A percentile compares a stretch with the other conserved stretches of the same genome.
Evolutionary conservation across 805 yeast species (phyloP).

Genomic region (Nematodospora valgi): DNA sequence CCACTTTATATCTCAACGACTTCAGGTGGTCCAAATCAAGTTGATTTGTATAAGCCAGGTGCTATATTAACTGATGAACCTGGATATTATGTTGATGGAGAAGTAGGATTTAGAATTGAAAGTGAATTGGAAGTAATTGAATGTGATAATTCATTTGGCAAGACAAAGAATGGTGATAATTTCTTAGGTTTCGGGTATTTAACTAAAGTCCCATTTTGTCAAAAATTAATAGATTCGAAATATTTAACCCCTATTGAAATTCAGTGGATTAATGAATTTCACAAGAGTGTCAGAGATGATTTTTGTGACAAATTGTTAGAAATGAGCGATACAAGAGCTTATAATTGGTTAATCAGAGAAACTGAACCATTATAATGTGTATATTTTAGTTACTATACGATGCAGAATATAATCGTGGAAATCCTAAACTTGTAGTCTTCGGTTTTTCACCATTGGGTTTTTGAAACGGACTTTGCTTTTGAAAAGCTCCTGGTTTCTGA

Average conservation of each 20-base stretch:
- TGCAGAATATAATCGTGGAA: slow-evolving; percentile 23
- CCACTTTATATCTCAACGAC: slow-evolving; percentile 78
- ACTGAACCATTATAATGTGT: slow-evolving; percentile 35
- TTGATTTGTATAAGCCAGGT: slow-evolving; percentile 47
- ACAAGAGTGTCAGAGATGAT: slow-evolving; percentile 28
- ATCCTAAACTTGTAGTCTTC: slow-evolving; percentile 18
- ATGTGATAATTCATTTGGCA: slow-evolving; percentile 32
- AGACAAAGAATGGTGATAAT: slow-evolving; percentile 26
- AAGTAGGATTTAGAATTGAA: slow-evolving; percentile 87
- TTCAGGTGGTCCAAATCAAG: slow-evolving; percentile 45
- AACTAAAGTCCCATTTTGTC: slow-evolving; percentile 41
- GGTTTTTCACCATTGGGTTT: slow-evolving; percentile 21
- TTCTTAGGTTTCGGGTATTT: slow-evolving; percentile 38
- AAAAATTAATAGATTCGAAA: slow-evolving; percentile 30
- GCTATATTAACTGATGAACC: slow-evolving; percentile 89
- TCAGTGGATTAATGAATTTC: slow-evolving; percentile 39
- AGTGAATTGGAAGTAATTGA: slow-evolving; percentile 67
- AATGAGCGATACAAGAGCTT: slow-evolving; percentile 54
- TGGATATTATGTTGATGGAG: slow-evolving; percentile 88
- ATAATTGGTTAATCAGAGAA: slow-evolving; percentile 70
- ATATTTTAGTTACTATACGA: slow-evolving; percentile 6
- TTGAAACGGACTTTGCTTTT: too few relatives aligned
- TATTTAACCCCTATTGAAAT: slow-evolving; percentile 28
- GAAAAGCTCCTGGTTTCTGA: too few relatives aligned
- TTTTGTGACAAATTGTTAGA: slow-evolving; percentile 44